Conservation (phyloP, 2,329 filamentous ascomycete genomes). For the Metarhizium sp. region DNA sequence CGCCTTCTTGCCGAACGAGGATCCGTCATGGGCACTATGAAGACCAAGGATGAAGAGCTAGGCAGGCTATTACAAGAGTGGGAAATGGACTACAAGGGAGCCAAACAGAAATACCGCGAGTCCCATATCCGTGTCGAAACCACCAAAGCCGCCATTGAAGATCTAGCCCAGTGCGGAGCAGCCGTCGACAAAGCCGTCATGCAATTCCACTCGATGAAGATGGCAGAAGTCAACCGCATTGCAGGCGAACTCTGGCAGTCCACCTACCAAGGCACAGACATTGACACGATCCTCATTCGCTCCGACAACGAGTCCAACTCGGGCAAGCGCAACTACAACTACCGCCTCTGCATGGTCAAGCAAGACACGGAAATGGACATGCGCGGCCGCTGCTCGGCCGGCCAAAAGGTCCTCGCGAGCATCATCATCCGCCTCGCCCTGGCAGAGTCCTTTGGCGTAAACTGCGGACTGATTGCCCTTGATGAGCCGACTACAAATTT, state of each 20-base stretch:
- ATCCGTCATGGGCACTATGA: slow-evolving; percentile 67
- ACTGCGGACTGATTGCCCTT: slow-evolving; percentile 91
- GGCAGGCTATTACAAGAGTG: slow-evolving; percentile 65
- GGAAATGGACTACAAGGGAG: slow-evolving; percentile 79
- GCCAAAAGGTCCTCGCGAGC: slow-evolving; percentile 90
- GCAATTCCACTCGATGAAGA: slow-evolving; percentile 92
- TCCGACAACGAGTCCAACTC: slow-evolving; percentile 73
- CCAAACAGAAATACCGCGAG: slow-evolving; percentile 71
- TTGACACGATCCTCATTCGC: slow-evolving; percentile 91
- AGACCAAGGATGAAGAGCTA: slow-evolving; percentile 76
- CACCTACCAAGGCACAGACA: slow-evolving; percentile 94
- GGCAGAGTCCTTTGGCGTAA: slow-evolving; percentile 91
- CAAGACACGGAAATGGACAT: slow-evolving; percentile 98
- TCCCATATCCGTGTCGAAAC: slow-evolving; percentile 84
- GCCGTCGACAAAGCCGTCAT: slow-evolving; percentile 95
- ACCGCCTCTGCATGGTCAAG: slow-evolving; percentile 96
- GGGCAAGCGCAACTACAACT: slow-evolving; percentile 84
- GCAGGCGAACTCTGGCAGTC: slow-evolving; percentile 94
- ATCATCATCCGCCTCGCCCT: slow-evolving; percentile 96
- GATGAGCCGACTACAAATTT: slow-evolving; percentile 98
- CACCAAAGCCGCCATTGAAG: slow-evolving; percentile 86
- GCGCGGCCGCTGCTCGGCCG: slow-evolving; percentile 92
- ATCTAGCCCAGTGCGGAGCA: slow-evolving; percentile 70
- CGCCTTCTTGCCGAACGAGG: slow-evolving; percentile 63
- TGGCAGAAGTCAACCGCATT: slow-evolving; percentile 96